Evolutionary conservation across 1,284 basidiomycete species (phyloP).

Genomic region (Rhodotorula glutinis): DNA sequence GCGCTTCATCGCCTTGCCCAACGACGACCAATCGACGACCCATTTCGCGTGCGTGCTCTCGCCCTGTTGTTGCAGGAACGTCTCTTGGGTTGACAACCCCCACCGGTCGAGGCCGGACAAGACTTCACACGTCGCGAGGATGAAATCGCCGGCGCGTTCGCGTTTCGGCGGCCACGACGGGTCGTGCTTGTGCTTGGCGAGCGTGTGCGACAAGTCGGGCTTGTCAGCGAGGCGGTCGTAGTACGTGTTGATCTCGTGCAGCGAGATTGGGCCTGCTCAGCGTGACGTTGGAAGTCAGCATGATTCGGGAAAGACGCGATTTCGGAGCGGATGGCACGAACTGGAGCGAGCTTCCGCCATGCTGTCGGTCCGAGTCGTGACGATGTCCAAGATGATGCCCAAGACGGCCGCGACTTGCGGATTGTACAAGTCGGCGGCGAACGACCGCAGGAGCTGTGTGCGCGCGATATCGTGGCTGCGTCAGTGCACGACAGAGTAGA

Average conservation of each 20-base stretch:
- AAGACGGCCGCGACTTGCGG: constrained; percentile 67
- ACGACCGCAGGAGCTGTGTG: constrained; percentile 66
- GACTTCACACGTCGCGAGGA: constrained; percentile 31
- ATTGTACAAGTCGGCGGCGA: constrained; percentile 75
- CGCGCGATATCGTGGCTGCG: neutral
- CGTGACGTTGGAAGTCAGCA: neutral
- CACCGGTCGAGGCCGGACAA: constrained; percentile 40
- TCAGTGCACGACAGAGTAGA: neutral
- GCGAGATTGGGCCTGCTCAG: constrained; percentile 23
- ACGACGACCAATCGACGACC: constrained; percentile 77
- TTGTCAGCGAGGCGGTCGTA: constrained; percentile 14
- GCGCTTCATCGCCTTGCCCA: constrained; percentile 67
- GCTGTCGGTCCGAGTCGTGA: constrained; percentile 45
- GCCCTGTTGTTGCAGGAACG: constrained; percentile 66
- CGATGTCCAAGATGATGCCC: constrained; percentile 65
- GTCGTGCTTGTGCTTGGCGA: constrained; percentile 41
- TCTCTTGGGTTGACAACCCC: constrained; percentile 32
- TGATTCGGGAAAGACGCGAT: too few species aligned
- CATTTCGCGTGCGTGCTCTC: constrained; percentile 57
- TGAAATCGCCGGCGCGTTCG: constrained; percentile 17
- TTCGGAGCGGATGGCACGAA: constrained; percentile 45
- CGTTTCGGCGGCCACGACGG: constrained; percentile 20
- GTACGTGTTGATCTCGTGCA: constrained; percentile 26
- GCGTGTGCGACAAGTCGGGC: constrained; percentile 38
- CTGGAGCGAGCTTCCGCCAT: constrained; percentile 65